phyloP scores from a whole-genome alignment of 257 asterid species.

The Ballota nigra region DNA sequence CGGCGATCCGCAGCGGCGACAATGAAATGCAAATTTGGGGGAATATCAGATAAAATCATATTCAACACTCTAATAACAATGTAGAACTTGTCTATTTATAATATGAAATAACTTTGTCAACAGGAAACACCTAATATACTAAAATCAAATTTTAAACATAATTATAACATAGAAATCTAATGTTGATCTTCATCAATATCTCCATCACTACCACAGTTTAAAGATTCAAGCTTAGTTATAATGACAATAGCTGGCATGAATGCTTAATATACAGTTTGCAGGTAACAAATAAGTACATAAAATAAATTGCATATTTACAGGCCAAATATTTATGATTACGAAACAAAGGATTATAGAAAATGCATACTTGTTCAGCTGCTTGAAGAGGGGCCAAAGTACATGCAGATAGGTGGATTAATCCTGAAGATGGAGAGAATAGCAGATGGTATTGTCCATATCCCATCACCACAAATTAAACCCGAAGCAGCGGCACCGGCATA shows the following conservation, averaged over 20 bases:
- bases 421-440: constrained; percentile 85
- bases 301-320: constrained; percentile 32
- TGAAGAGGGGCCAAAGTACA: constrained; percentile 76
- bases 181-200: background rate
- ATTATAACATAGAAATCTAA: too few species aligned
- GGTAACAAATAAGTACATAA: background rate
- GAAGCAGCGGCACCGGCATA: constrained; percentile 90
- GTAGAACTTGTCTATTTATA: too few species aligned
- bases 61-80: too few species aligned
- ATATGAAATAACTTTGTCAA: too few species aligned
- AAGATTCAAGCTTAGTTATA: background rate
- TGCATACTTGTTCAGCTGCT: constrained; percentile 43
- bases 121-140: too few species aligned
- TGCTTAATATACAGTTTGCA: background rate
- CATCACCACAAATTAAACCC: constrained; percentile 92
- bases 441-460: constrained; percentile 95
- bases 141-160: too few species aligned
- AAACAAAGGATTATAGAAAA: background rate
- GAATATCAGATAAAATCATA: too few species aligned
- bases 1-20: too few species aligned
- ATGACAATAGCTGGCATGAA: background rate
- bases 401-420: constrained; percentile 94
- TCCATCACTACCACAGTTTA: background rate
- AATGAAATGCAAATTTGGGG: too few species aligned
- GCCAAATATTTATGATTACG: background rate